Evolutionary conservation across 495 filamentous ascomycete species (phyloP), one percentile per base, ranked within the genome.

Genomic region (Podospora anserina): DNA sequence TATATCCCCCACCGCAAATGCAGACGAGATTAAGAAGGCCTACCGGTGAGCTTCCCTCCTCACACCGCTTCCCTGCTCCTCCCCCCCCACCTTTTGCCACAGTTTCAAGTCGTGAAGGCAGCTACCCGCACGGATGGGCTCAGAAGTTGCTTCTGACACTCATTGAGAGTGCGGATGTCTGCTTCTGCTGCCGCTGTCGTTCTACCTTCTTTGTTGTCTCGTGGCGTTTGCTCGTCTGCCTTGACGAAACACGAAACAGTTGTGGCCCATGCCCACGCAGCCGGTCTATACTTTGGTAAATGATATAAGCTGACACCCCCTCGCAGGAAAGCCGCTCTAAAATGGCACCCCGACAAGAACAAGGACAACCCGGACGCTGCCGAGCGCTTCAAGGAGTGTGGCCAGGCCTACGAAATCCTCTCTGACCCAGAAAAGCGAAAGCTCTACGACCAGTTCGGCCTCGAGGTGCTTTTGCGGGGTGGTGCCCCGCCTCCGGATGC

Each of bases 341-440:
- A 97, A 82, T 89, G 88, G 76, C 95, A 99, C 75, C 95, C 95
- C 0, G 95, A 99, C 79, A 98, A 98, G 84, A 98, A 98, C 82
- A 94, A 93, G 77, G 90, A 96, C 78, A 92, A 95, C 72, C 89
- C 93, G 19, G 76, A 85, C 19, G 90, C 93, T 26, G 82, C 88
- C 65, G 94, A 98, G 71, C 96, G 92, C 74, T 99, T 99, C 81
- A 94, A 94, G 83, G 94, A 98, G 72, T 88, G 92, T 63, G 96
- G 92, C 1, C 94, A 98, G 81, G 95, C 95, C 59, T 99, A 97
- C 82, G 95, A 99, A 82, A 94, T 99, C 74, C 89, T 99, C 13
- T 94, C 91, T 70, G 95, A 99, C 77, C 94, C 95, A 44, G 96
- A 98, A 75, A 98, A 98, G 79, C 90, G 95, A 66, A 96, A 97